Percentiles rank a stretch among this genome's conserved stretches.
phyloP scores from a whole-genome alignment of 78 protist genomes.

The Corallochytrium limacisporum region DNA sequence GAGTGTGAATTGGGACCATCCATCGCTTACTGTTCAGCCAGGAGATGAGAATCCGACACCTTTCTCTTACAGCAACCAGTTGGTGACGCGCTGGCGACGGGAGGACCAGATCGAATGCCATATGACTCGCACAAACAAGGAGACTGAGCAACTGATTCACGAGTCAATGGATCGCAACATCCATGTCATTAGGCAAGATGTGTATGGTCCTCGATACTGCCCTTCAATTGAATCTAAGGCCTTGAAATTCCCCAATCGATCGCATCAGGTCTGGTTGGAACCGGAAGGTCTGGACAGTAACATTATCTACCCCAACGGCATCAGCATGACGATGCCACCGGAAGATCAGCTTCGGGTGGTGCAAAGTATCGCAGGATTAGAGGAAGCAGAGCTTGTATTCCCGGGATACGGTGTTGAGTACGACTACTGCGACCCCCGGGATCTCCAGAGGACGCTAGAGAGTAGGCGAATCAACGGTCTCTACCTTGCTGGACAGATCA shows the following conservation, averaged over 20 bases:
- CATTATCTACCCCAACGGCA: slow-evolving; percentile 84
- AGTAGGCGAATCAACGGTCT: slow-evolving; percentile 50
- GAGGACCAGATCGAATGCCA: slow-evolving; percentile 32
- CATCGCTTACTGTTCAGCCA: slow-evolving; percentile 37
- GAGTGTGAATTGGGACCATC: slow-evolving; percentile 31
- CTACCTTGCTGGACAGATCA: slow-evolving; percentile 85
- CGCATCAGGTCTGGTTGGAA: slow-evolving; percentile 69
- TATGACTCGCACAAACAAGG: slow-evolving; percentile 56
- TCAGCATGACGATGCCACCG: slow-evolving; percentile 64
- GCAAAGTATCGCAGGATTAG: slow-evolving; percentile 58
- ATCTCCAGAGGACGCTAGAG: slow-evolving; percentile 48
- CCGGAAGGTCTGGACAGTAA: slow-evolving; percentile 76
- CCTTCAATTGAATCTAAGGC: slow-evolving; percentile 75
- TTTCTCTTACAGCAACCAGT: slow-evolving; percentile 43
- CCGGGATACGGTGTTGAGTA: slow-evolving; percentile 87
- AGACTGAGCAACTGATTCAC: slow-evolving; percentile 41
- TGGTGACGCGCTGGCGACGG: slow-evolving; percentile 1
- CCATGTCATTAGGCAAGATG: slow-evolving; percentile 7
- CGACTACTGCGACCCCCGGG: slow-evolving; percentile 74
- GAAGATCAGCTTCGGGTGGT: slow-evolving; percentile 32
- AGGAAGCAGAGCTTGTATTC: slow-evolving; percentile 23
- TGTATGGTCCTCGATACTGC: slow-evolving; percentile 41
- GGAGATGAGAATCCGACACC: slow-evolving; percentile 56
- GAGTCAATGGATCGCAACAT: slow-evolving; percentile 7
- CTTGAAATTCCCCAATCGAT: slow-evolving; percentile 32